Conservation (phyloP, 2,329 filamentous ascomycete species). For the Diaporthe citriasiana region DNA sequence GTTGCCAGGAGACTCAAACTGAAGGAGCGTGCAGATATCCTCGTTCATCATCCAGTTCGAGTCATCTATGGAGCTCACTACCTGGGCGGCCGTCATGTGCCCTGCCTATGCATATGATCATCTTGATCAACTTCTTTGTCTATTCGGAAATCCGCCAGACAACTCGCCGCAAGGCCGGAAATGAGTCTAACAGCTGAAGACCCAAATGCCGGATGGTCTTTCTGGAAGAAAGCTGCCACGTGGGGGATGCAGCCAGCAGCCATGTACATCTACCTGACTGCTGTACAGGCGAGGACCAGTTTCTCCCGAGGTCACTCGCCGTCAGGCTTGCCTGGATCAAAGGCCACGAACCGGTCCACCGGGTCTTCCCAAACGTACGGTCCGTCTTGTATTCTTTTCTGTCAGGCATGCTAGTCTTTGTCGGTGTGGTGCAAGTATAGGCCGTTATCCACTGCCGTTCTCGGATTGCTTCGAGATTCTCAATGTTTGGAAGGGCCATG, state of each 20-base stretch:
- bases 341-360: slow-evolving; percentile 56
- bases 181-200: slow-evolving; percentile 63
- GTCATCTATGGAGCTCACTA: slow-evolving; percentile 63
- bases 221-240: slow-evolving; percentile 59
- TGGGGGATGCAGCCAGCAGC: slow-evolving; percentile 61
- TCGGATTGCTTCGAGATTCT: slow-evolving; percentile 58
- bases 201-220: slow-evolving; percentile 61
- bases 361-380: no score
- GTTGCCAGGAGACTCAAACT: slow-evolving; percentile 61
- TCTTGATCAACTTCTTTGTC: slow-evolving; percentile 61
- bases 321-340: slow-evolving; percentile 51
- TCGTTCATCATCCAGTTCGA: slow-evolving; percentile 58
- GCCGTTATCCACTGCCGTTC: slow-evolving; percentile 61
- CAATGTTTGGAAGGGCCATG: slow-evolving; percentile 48
- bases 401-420: slow-evolving; percentile 58
- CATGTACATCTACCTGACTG: slow-evolving; percentile 55
- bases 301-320: no score
- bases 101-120: slow-evolving; percentile 61
- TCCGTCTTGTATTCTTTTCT: slow-evolving; percentile 58
- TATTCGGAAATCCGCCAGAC: slow-evolving; percentile 65
- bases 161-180: slow-evolving; percentile 60
- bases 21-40: slow-evolving; percentile 63
- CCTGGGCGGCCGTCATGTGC: slow-evolving; percentile 57
- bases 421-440: slow-evolving; percentile 48
- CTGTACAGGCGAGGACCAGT: background rate